A percentile compares a stretch with the other conserved stretches of the same genome.
Conservation (phyloP, 208 protist genomes). For the Acanthamoeba culbertsoni region DNA sequence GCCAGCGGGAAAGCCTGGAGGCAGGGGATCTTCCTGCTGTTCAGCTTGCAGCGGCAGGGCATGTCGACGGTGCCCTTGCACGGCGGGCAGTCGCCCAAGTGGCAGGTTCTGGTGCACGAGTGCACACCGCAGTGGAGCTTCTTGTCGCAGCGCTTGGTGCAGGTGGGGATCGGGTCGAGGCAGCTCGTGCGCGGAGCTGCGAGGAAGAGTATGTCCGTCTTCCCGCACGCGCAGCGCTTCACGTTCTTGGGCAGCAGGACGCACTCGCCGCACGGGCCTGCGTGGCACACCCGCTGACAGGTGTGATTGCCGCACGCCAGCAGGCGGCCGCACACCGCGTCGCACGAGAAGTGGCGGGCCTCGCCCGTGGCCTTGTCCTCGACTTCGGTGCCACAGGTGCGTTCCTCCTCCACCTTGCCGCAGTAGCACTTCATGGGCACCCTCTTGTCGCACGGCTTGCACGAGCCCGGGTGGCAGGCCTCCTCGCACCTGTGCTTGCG, state of each 20-base stretch:
- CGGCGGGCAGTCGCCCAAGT: slow-evolving; percentile 54
- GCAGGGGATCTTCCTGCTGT: slow-evolving; percentile 37
- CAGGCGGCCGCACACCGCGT: slow-evolving; percentile 55
- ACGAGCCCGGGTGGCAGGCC: slow-evolving; percentile 89
- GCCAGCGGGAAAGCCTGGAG: not conserved
- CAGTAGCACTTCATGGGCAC: slow-evolving; percentile 88
- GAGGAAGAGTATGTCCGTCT: slow-evolving; percentile 53
- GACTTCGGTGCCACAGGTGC: slow-evolving; percentile 81
- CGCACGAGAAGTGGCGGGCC: slow-evolving; percentile 76
- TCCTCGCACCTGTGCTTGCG: slow-evolving; percentile 79
- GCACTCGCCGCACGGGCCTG: slow-evolving; percentile 75
- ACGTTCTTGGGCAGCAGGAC: slow-evolving; percentile 54
- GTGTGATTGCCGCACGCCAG: slow-evolving; percentile 74
- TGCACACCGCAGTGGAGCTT: slow-evolving; percentile 69
- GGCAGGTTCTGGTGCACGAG: slow-evolving; percentile 32
- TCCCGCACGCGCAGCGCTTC: slow-evolving; percentile 61
- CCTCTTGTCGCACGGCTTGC: slow-evolving; percentile 85
- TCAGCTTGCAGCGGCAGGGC: slow-evolving; percentile 12
- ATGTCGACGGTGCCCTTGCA: slow-evolving; percentile 38
- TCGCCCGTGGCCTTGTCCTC: not conserved
- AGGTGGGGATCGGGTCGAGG: slow-evolving; percentile 72
- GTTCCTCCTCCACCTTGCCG: slow-evolving; percentile 77
- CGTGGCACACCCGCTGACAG: slow-evolving; percentile 71
- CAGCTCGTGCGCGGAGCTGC: slow-evolving; percentile 44
- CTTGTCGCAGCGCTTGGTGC: slow-evolving; percentile 72